phyloP scores from a whole-genome alignment of 2,329 filamentous ascomycete genomes.

The Mycosphaerella sp. region DNA sequence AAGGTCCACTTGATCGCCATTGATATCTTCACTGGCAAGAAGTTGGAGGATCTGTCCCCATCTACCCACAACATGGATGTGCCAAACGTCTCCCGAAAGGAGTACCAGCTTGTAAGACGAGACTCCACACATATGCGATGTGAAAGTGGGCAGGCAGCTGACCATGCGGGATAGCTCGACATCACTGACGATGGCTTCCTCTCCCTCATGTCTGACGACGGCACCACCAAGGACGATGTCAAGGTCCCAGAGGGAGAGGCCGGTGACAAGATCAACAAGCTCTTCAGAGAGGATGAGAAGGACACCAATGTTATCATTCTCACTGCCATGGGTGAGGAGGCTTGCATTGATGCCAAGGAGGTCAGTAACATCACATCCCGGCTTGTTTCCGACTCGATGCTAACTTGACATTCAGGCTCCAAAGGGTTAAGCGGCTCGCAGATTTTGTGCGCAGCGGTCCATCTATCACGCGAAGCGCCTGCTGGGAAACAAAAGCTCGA shows the following conservation, averaged over 20 bases:
- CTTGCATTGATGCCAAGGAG: conserved; percentile 90
- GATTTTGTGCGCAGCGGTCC: conserved; percentile 15
- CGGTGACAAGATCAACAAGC: conserved; percentile 75
- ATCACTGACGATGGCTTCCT: conserved; percentile 93
- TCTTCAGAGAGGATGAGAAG: conserved; percentile 79
- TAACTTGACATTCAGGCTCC: conserved; percentile 46
- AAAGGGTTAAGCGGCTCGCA: conserved; percentile 29
- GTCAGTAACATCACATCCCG: not conserved
- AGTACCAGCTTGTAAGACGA: conserved; percentile 84
- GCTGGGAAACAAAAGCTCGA: conserved; percentile 8
- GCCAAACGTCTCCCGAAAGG: conserved; percentile 81
- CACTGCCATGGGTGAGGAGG: conserved; percentile 93
- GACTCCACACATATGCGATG: not conserved
- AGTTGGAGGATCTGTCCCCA: conserved; percentile 97
- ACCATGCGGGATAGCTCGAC: conserved; percentile 59
- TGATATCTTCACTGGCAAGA: conserved; percentile 99
- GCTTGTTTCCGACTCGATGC: not conserved
- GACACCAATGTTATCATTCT: conserved; percentile 90
- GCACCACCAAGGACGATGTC: conserved; percentile 89
- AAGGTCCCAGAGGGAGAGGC: conserved; percentile 84
- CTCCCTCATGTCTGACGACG: conserved; percentile 82
- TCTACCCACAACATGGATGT: conserved; percentile 98
- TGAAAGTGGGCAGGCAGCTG: conserved; percentile 13
- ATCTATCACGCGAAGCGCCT: conserved; percentile 13
- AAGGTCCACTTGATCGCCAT: conserved; percentile 98